Conservation (phyloP, 192 early-diverging fungal genomes). For the Linnemannia schmuckeri region DNA sequence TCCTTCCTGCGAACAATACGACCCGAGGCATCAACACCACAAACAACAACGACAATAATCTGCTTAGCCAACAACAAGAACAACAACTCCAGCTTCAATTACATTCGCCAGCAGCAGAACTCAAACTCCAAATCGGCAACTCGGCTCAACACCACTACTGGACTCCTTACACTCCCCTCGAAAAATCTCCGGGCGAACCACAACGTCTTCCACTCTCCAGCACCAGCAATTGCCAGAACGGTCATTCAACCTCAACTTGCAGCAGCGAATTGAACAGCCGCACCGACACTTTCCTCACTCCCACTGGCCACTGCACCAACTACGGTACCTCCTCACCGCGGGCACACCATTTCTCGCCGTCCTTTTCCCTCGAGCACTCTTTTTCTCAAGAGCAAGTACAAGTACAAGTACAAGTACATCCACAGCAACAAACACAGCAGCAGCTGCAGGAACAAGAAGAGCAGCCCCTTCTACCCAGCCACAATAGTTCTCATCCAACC, state of each 20-base stretch:
- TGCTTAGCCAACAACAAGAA: background rate
- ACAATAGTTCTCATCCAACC: background rate
- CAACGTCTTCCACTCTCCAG: background rate
- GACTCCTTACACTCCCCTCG: background rate
- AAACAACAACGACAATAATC: background rate
- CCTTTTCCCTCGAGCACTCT: no score
- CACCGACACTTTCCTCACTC: no score
- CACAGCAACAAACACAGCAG: background rate
- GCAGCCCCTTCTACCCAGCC: background rate
- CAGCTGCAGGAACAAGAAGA: background rate
- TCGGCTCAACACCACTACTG: background rate
- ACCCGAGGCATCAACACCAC: no score
- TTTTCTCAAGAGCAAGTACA: no score
- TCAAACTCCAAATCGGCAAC: background rate
- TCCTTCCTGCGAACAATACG: no score
- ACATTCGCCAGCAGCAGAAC: background rate
- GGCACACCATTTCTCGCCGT: no score
- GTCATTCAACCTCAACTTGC: no score
- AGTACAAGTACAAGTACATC: background rate
- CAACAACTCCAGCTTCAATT: background rate
- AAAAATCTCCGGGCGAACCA: constrained; percentile 4
- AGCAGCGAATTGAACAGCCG: no score
- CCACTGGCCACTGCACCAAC: no score
- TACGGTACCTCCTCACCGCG: no score
- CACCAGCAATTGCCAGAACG: background rate